Percentiles rank a stretch among this genome's conserved stretches.
phyloP scores from a whole-genome alignment of 1,139 yeast genomes.

The Kodamaea ohmeri region DNA sequence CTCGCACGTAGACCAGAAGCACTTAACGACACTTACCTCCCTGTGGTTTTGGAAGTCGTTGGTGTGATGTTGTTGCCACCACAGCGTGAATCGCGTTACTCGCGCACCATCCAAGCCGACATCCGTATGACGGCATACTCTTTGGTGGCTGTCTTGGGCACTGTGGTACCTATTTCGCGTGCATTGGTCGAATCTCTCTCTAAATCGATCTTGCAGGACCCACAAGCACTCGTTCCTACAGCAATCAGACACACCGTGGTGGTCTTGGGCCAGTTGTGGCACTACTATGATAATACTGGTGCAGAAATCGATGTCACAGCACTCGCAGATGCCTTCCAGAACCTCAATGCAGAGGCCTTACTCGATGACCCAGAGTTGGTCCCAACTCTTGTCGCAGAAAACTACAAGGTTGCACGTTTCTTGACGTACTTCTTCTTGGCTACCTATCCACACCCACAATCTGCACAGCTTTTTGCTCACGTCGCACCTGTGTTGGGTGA shows the following conservation, averaged over 20 bases:
- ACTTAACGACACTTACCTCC: conserved; percentile 39
- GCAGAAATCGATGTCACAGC: conserved; percentile 12
- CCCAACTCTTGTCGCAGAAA: conserved; percentile 22
- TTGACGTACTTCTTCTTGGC: conserved; percentile 29
- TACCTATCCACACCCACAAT: conserved; percentile 12
- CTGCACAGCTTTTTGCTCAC: conserved; percentile 7
- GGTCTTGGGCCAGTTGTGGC: conserved; percentile 45
- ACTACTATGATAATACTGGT: conserved; percentile 25
- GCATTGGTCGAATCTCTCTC: conserved; percentile 68
- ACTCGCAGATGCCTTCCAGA: conserved; percentile 18
- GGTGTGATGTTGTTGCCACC: conserved; percentile 48
- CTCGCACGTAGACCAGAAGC: conserved; percentile 28
- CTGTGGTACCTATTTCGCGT: conserved; percentile 65
- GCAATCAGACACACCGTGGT: conserved; percentile 34
- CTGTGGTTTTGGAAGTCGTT: conserved; percentile 55
- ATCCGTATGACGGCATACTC: conserved; percentile 83
- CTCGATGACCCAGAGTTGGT: conserved; percentile 18
- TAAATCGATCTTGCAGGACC: conserved; percentile 53
- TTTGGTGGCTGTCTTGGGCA: conserved; percentile 69
- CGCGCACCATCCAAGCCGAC: conserved; percentile 49
- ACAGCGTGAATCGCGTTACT: conserved; percentile 15
- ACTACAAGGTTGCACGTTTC: conserved; percentile 33
- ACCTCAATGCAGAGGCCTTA: conserved; percentile 16
- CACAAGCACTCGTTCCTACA: conserved; percentile 19
- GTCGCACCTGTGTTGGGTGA: too few species aligned